Conservation (phyloP, 208 protist genomes). For the Trypanosoma lewisi region DNA sequence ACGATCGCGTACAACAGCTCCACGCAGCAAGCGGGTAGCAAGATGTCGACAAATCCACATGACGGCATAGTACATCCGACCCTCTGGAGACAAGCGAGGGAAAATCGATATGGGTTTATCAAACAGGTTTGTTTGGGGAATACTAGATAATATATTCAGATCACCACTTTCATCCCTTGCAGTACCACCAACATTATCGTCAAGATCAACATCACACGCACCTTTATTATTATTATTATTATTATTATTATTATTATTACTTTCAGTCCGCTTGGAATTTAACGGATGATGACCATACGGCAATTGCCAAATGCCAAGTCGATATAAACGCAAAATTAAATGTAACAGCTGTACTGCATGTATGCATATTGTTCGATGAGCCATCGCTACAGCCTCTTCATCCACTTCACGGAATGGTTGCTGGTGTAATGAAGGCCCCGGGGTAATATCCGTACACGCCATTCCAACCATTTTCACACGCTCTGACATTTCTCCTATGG, state of each 20-base stretch:
- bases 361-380: conserved; percentile 26
- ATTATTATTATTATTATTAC: background rate
- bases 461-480: conserved; percentile 1
- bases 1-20: conserved; percentile 16
- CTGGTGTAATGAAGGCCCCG: background rate
- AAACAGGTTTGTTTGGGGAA: conserved; percentile 25
- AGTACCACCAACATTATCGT: background rate
- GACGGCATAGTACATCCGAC: conserved; percentile 47
- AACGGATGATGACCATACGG: conserved; percentile 19
- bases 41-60: conserved; percentile 25
- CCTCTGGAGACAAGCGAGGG: conserved; percentile 23
- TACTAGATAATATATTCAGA: conserved; percentile 30
- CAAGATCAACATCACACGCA: background rate
- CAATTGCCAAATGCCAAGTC: conserved; percentile 49
- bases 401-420: conserved; percentile 1
- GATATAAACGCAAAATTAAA: conserved; percentile 51
- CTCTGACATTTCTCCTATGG: conserved; percentile 17
- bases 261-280: background rate
- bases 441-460: background rate
- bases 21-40: conserved; percentile 17
- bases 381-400: conserved; percentile 18
- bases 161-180: conserved; percentile 24
- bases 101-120: conserved; percentile 30
- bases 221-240: background rate
- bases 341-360: conserved; percentile 67